Conservation (phyloP, 495 filamentous ascomycete genomes). For the Penicillium daleae region DNA sequence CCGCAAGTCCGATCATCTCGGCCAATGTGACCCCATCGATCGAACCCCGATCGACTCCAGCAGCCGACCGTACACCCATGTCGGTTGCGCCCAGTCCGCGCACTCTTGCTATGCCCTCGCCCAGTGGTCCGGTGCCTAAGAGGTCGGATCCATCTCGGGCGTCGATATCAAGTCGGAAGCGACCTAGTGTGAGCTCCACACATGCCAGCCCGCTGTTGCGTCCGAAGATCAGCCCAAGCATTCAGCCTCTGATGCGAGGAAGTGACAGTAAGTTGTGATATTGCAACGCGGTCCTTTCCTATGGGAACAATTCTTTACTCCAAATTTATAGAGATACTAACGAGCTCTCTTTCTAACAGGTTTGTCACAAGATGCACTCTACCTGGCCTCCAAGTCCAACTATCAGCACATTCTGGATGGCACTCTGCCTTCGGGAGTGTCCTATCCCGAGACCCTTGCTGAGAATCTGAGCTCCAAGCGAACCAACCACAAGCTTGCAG, state of each 20-base stretch:
- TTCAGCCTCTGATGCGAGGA: slow-evolving; percentile 84
- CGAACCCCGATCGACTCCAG: slow-evolving; percentile 33
- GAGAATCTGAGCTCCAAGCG: slow-evolving; percentile 95
- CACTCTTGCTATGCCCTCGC: slow-evolving; percentile 46
- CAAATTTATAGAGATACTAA: background rate
- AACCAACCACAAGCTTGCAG: slow-evolving; percentile 96
- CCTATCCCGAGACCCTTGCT: slow-evolving; percentile 86
- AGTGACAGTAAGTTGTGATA: slow-evolving; percentile 62
- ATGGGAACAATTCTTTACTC: too few relatives aligned
- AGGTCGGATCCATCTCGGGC: slow-evolving; percentile 44
- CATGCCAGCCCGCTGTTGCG: slow-evolving; percentile 79
- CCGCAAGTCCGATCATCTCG: slow-evolving; percentile 34
- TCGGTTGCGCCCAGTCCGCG: slow-evolving; percentile 44
- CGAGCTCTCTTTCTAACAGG: slow-evolving; percentile 24
- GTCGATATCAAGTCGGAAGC: slow-evolving; percentile 57
- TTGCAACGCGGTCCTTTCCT: background rate
- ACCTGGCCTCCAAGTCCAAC: slow-evolving; percentile 92
- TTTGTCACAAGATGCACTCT: slow-evolving; percentile 70
- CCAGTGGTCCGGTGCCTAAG: slow-evolving; percentile 46
- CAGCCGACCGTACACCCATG: slow-evolving; percentile 25
- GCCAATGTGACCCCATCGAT: slow-evolving; percentile 36
- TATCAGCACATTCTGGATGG: slow-evolving; percentile 98
- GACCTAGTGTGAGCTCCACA: slow-evolving; percentile 75
- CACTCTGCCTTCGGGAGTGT: slow-evolving; percentile 84
- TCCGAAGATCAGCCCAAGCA: slow-evolving; percentile 93